A percentile compares a stretch with the other conserved stretches of the same genome.
Conservation (phyloP, 108 stramenopile species). For the Nannochloropsis oceanica region DNA sequence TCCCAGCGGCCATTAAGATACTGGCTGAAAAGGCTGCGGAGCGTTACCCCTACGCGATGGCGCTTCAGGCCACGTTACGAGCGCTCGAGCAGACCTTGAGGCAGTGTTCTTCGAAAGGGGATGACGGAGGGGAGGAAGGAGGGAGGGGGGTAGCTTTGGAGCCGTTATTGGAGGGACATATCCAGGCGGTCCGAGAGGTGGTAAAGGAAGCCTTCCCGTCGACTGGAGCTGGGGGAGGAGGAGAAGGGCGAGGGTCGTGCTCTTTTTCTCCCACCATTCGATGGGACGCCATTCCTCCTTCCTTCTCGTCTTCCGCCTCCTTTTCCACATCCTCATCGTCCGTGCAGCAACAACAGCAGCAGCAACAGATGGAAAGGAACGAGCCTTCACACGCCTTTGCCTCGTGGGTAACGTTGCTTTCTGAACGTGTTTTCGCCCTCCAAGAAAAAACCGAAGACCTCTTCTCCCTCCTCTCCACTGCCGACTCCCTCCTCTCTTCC, state of each 20-base stretch:
- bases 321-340: background rate
- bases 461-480: slow-evolving; percentile 31
- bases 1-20: slow-evolving; percentile 36
- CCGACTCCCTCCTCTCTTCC: slow-evolving; percentile 15
- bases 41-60: slow-evolving; percentile 47
- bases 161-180: slow-evolving; percentile 16
- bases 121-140: background rate
- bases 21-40: slow-evolving; percentile 30
- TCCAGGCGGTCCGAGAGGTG: slow-evolving; percentile 9
- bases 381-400: background rate
- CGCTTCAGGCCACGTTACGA: slow-evolving; percentile 67
- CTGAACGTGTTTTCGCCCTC: slow-evolving; percentile 47
- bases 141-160: background rate
- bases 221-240: slow-evolving; percentile 27
- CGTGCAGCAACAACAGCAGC: too few species aligned
- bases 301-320: background rate
- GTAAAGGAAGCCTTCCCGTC: slow-evolving; percentile 12
- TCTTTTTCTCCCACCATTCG: background rate
- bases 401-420: slow-evolving; percentile 34
- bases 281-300: background rate
- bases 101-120: background rate
- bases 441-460: slow-evolving; percentile 82
- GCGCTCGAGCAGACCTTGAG: slow-evolving; percentile 43
- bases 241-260: slow-evolving; percentile 62
- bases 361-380: background rate